Base-by-base conservation (phyloP, 2,329 filamentous ascomycete species). In the Fusarium sarcochroum region DNA sequence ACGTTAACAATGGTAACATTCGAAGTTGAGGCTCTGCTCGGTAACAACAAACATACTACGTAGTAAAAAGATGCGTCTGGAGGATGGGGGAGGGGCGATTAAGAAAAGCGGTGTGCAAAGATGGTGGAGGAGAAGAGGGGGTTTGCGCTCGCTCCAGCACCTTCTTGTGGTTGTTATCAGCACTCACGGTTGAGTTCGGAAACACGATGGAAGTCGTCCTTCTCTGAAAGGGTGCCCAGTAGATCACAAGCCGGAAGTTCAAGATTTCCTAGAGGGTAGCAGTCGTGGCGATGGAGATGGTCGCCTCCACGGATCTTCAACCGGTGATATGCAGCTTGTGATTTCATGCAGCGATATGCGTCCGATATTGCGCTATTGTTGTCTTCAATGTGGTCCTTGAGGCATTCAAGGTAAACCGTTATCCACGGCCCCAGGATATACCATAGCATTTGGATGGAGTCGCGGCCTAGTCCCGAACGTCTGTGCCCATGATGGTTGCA, bases 21-120 rank as follows among this genome's bases (percentile, higher is more conserved):
- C 56, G 48, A 59, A 62, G 52, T 63, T 73, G 68, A 68, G 67
- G 67, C 67, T 71, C 69, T 62, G 58, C 58, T 50, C 46, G 59
- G 34, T 21, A 46, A 64, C 46, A 46, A 21, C n/a, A 35, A 64
- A 64, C 10, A 49, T 52, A n/a, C n/a, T n/a, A n/a, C n/a, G n/a
- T n/a, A n/a, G n/a, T n/a, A 27, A 30, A 59, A 17, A 34, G 27
- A 38, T 52, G 27, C 50, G 48, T 44, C 27, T 42, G 21, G 42
- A 55, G 35, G 44, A 42, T 53, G 47, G 47, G 47, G 56, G 57
- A 59, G 58, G 49, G 57, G 60, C 56, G 45, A 66, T 51, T 59
- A 25, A 47, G 68, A 74, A 74, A 50, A 73, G 72, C 72, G 72
- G 72, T 74, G 72, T 70, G 71, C 59, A 37, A 56, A 63, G 67